These are phyloP conservation scores for Penicillium freii DNA, from an alignment of 2,329 filamentous ascomycete species.

Conservation along the genomic window DNA sequence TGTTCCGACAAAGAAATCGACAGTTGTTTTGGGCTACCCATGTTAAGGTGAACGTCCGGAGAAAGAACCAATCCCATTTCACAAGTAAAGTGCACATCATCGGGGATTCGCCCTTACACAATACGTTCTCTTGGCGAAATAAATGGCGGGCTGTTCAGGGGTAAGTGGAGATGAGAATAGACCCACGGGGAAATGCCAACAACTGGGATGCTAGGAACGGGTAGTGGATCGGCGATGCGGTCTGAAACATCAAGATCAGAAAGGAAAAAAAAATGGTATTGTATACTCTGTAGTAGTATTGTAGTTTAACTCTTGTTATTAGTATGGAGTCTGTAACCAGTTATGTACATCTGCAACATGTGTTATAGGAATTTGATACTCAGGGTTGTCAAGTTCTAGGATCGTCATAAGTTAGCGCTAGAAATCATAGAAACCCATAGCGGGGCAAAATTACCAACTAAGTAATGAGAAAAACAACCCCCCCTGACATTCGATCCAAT, in stretches of 20 bases:
- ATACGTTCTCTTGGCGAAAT: conserved; percentile 15
- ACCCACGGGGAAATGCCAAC: conserved; percentile 5
- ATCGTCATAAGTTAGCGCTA: conserved; percentile 6
- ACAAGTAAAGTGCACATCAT: conserved; percentile 12
- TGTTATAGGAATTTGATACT: not conserved
- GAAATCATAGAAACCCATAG: not conserved
- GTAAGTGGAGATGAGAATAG: conserved; percentile 21
- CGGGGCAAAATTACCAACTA: conserved; percentile 8
- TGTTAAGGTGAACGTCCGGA: conserved; percentile 11
- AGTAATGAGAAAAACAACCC: not conserved
- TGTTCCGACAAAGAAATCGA: not conserved
- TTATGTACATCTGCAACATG: not conserved
- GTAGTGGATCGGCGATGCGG: conserved; percentile 19
- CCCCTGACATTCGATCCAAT: conserved; percentile 14
- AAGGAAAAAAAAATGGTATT: not conserved
- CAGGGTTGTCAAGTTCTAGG: not conserved
- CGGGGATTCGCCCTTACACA: conserved; percentile 7
- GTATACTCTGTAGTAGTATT: not conserved
- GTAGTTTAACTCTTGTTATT: not conserved
- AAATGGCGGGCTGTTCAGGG: conserved; percentile 25
- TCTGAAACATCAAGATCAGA: conserved; percentile 4
- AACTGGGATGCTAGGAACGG: conserved; percentile 23
- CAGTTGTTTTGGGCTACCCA: not conserved
- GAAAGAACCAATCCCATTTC: conserved; percentile 12
- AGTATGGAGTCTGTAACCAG: not conserved